Percentiles rank a stretch among this genome's conserved stretches.
These are phyloP conservation scores for Arabidopsis hybrid DNA, from an alignment of 441 rosid species.

Conservation along the genomic window DNA sequence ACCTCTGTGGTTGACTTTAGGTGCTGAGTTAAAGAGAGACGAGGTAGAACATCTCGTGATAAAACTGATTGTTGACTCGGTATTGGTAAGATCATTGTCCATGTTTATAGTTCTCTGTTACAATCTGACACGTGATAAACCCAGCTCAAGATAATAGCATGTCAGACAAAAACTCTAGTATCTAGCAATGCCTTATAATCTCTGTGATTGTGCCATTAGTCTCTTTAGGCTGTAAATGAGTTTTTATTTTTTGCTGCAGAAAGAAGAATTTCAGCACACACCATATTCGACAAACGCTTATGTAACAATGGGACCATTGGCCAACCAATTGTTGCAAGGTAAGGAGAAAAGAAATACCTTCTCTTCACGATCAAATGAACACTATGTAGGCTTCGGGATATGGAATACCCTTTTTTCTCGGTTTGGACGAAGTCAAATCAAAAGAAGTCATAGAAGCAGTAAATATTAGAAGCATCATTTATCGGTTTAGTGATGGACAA, in stretches of 20 bases:
- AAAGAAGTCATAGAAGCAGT: no score
- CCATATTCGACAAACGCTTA: slow-evolving; percentile 95
- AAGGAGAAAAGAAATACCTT: slow-evolving; percentile 23
- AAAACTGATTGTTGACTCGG: slow-evolving; percentile 73
- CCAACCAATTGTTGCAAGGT: slow-evolving; percentile 86
- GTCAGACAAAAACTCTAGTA: slow-evolving; percentile 15
- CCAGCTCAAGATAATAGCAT: not conserved
- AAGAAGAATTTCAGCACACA: slow-evolving; percentile 96
- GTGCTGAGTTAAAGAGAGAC: slow-evolving; percentile 74
- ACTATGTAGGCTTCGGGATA: not conserved
- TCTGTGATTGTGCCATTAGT: not conserved
- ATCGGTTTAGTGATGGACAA: no score
- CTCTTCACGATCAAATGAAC: not conserved
- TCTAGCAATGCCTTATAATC: not conserved
- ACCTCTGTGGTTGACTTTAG: slow-evolving; percentile 45
- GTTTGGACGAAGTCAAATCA: no score
- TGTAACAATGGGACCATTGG: slow-evolving; percentile 85
- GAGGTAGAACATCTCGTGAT: slow-evolving; percentile 78
- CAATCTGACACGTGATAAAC: not conserved
- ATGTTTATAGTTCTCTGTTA: not conserved
- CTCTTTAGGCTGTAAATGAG: not conserved
- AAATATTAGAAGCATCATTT: no score
- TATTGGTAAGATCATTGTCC: slow-evolving; percentile 64
- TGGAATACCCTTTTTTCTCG: not conserved
- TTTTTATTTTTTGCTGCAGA: slow-evolving; percentile 49